Base-by-base conservation (phyloP, 2,329 filamentous ascomycete genomes). In the Ophiobolus disseminans region DNA sequence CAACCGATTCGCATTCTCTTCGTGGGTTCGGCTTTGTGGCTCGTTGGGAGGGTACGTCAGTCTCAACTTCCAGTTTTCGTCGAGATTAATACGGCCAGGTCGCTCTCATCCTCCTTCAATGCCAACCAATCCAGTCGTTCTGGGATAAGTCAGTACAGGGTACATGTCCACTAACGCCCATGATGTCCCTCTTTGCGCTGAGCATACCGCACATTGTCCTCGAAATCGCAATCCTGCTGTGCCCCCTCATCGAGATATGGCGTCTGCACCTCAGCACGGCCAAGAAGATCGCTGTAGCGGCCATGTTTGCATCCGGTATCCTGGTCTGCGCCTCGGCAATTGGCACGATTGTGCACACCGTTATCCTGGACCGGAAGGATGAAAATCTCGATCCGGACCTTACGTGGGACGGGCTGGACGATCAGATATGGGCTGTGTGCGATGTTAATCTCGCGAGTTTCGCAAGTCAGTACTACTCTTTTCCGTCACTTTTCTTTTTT, bases 381-480 rank as follows among this genome's bases (percentile, higher is more conserved):
- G 26, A 52, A 19, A 44, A n/a, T n/a, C n/a, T n/a, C n/a, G 30
- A 32, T 6, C 30, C 36, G 9, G 61, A 63, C n/a, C 49, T 64
- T 7, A 63, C 59, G 5, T 64, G 48, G 50, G 54, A 64, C 37
- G 56, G 49, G 3, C 40, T 63, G 16, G 47, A 60, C 19, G 56
- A 62, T 35, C 58, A 60, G 32, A 63, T 63, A n/a, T 62, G 60
- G 56, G 58, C 58, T 9, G 62, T 63, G 3, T 63, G 58, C 32
- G 62, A 65, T 26, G 58, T 65, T 16, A 65, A 65, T 19, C 48
- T 65, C 3, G 60, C 62, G 7, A 55, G 48, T 5, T 55, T 63
- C 11, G 50, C 57, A 20, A 59, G 58, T 62, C 14, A 52, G 56
- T 45, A n/a, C 17, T 10, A 1, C 19, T 10, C 10, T 3, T 2